Conservation (phyloP, 805 yeast genomes). For the Torulaspora quercuum region DNA sequence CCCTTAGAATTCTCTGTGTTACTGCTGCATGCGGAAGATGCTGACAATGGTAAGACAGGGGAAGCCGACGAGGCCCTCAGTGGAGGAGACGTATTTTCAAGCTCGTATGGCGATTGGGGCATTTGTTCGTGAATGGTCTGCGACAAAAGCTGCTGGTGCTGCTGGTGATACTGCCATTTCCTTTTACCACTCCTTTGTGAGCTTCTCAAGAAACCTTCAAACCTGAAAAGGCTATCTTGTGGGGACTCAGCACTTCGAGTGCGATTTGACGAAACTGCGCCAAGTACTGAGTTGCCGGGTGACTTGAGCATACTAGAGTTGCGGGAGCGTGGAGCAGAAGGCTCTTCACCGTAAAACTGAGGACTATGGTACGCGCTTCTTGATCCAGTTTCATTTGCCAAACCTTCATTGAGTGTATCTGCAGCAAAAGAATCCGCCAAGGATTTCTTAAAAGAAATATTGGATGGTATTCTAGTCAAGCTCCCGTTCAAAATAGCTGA, state of each 20-base stretch:
- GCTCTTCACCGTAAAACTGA: constrained; percentile 14
- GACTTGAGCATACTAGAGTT: constrained; percentile 15
- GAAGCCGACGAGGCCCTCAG: constrained; percentile 15
- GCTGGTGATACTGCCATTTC: constrained; percentile 28
- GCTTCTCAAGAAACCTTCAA: constrained; percentile 42
- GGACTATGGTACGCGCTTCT: constrained; percentile 11
- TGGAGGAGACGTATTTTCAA: constrained; percentile 13
- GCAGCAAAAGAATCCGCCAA: constrained; percentile 62
- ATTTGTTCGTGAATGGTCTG: constrained; percentile 27
- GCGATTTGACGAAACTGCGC: constrained; percentile 27
- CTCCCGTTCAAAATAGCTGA: constrained; percentile 70
- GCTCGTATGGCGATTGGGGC: constrained; percentile 12
- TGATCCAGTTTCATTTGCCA: constrained; percentile 10
- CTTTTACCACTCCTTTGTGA: constrained; percentile 35
- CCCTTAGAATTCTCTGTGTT: constrained; percentile 6
- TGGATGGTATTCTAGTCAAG: constrained; percentile 68
- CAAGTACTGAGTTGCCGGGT: constrained; percentile 23
- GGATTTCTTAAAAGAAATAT: constrained; percentile 71
- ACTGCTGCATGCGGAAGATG: constrained; percentile 6
- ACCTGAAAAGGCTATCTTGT: constrained; percentile 44
- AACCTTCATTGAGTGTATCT: constrained; percentile 25
- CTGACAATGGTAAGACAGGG: constrained; percentile 11
- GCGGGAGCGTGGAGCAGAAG: constrained; percentile 18
- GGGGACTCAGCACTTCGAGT: constrained; percentile 25
- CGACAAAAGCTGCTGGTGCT: constrained; percentile 27